phyloP scores from a whole-genome alignment of 768 basidiomycete genomes.

The Leucosporidium scottii region DNA sequence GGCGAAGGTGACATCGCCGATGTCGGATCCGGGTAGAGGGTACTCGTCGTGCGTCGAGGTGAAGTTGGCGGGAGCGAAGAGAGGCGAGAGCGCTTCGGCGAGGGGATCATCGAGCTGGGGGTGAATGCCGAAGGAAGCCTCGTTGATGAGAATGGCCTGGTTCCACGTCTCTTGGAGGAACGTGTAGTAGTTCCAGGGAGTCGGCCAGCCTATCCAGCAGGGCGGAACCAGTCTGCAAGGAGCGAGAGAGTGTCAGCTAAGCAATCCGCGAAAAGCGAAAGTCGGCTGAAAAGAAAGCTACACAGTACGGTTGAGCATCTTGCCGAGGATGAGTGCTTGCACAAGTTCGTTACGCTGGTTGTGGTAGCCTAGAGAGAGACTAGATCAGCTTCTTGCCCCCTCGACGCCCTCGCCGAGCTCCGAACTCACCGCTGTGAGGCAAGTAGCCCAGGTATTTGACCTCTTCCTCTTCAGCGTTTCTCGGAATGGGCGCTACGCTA shows the following conservation, averaged over 20 bases:
- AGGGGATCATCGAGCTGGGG: not conserved
- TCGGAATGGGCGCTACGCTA: not conserved
- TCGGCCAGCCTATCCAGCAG: conserved; percentile 59
- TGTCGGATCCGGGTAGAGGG: not conserved
- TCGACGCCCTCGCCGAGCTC: too few relatives aligned
- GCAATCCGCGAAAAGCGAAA: too few relatives aligned
- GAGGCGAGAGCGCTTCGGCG: conserved; percentile 2
- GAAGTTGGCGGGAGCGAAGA: conserved; percentile 7
- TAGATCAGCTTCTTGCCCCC: too few relatives aligned
- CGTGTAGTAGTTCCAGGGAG: conserved; percentile 54
- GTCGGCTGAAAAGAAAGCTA: too few relatives aligned
- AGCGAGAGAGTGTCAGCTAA: too few relatives aligned
- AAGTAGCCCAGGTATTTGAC: conserved; percentile 64
- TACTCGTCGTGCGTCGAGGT: conserved; percentile 8
- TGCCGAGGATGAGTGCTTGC: conserved; percentile 65
- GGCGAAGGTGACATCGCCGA: too few relatives aligned
- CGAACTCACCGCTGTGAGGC: conserved; percentile 58
- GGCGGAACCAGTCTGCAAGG: conserved; percentile 56
- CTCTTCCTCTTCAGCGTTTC: conserved; percentile 26
- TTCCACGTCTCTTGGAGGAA: conserved; percentile 41
- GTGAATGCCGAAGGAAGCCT: conserved; percentile 17
- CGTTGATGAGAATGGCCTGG: conserved; percentile 15
- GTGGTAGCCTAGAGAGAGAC: conserved; percentile 48
- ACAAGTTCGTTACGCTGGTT: conserved; percentile 77
- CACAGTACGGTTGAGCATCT: conserved; percentile 57